Evolutionary conservation across 345 rosid species (phyloP), one percentile per base, ranked within the genome.

Genomic region (Ailanthus altissimus): DNA sequence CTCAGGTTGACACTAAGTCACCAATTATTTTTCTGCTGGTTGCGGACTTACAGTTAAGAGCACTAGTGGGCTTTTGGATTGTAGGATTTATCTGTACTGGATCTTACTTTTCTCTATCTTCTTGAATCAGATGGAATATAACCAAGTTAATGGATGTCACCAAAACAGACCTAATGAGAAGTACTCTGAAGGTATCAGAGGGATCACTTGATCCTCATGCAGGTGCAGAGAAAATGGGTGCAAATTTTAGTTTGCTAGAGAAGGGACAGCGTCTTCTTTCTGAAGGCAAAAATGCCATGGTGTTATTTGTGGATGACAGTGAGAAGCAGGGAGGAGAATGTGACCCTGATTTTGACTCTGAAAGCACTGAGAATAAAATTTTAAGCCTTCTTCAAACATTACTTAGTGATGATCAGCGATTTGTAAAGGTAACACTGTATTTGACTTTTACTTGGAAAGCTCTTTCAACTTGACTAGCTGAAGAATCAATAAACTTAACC

Each of bases 231-330:
- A 81, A 78, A 78, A 66, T 81, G 46, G 82, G 85, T 21, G 74
- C 72, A 14, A 80, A 81, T 83, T 83, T 79, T 38, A 64, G 71
- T 72, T 84, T 89, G 68, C 86, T 80, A 61, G 85, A 90, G 70
- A 83, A 83, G 77, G 97, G 95, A 69, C 57, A 51, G 11, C 75
- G 71, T 76, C 90, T 94, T 66, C 45, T 85, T 3, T 89, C 91
- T 53, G 66, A 85, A 25, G 97, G 97, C 54, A 91, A 92, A 87
- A 78, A 85, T 54, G 97, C 90, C 14, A 68, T 84, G 57, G 87
- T 88, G 77, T 82, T 94, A 78, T 85, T 88, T 75, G 23, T 89
- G 74, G 84, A 79, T 76, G 82, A 83, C 61, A 54, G 56, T 14
- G 85, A 67, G 79, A 64, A 46, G 1, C 74, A 78, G 72, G 83